These are phyloP conservation scores for Sphaceloma murrayae DNA, from an alignment of 2,329 filamentous ascomycete genomes.

Conservation along the genomic window DNA sequence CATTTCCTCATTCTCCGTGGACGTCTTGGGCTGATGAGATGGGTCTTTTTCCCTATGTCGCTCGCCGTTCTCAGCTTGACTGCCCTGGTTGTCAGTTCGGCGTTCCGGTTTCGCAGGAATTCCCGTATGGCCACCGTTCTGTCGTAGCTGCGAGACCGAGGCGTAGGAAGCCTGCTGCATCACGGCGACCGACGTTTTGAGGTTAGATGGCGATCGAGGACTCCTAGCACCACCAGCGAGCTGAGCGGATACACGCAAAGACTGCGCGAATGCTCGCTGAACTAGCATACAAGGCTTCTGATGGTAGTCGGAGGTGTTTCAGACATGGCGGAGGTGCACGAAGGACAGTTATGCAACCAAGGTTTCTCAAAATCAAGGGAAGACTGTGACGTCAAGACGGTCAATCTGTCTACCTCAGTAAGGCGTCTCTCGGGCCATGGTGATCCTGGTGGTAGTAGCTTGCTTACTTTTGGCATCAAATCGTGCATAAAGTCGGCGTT, in stretches of 20 bases:
- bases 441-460: too few species aligned
- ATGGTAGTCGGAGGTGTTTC: neutral
- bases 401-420: conserved; percentile 5
- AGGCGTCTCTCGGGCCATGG: conserved; percentile 2
- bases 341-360: conserved; percentile 3
- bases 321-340: neutral
- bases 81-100: neutral
- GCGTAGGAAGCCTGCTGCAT: neutral
- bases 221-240: neutral
- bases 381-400: conserved; percentile 11
- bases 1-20: conserved; percentile 11
- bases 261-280: neutral
- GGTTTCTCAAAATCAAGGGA: neutral
- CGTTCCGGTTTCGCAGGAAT: too few species aligned
- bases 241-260: neutral
- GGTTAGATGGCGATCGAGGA: neutral
- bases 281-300: neutral
- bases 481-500: too few species aligned
- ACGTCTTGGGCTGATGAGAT: conserved; percentile 5
- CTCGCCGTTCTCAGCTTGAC: neutral
- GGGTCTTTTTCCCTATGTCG: conserved; percentile 1
- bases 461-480: neutral
- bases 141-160: conserved; percentile 1
- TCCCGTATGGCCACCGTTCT: neutral
- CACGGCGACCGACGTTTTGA: too few species aligned